Conservation (phyloP, 306 rosid genomes). For the Ammopiptanthus mongolicus region DNA sequence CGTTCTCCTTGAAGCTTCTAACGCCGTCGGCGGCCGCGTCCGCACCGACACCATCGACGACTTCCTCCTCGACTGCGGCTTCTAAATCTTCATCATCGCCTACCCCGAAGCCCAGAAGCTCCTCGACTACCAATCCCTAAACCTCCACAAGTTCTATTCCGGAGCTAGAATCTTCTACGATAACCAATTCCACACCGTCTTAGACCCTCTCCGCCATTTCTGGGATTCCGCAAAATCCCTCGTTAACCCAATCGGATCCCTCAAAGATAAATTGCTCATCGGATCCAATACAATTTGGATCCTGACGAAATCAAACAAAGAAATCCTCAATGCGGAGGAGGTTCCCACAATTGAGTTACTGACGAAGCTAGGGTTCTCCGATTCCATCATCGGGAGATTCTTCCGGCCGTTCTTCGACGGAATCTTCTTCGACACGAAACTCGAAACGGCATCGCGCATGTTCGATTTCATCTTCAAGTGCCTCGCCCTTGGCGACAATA, state of each 20-base stretch:
- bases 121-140: slow-evolving; percentile 53
- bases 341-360: slow-evolving; percentile 51
- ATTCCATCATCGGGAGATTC: slow-evolving; percentile 53
- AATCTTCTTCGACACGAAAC: slow-evolving; percentile 63
- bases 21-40: slow-evolving; percentile 78
- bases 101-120: slow-evolving; percentile 78
- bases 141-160: slow-evolving; percentile 68
- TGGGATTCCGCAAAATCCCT: slow-evolving; percentile 54
- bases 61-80: slow-evolving; percentile 82
- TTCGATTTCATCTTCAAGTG: slow-evolving; percentile 85
- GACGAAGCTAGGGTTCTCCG: slow-evolving; percentile 55
- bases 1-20: slow-evolving; percentile 69
- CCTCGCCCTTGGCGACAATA: slow-evolving; percentile 80
- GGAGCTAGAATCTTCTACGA: slow-evolving; percentile 57
- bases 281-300: slow-evolving; percentile 49
- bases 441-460: slow-evolving; percentile 64
- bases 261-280: slow-evolving; percentile 63
- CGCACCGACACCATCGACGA: slow-evolving; percentile 68
- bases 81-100: slow-evolving; percentile 91
- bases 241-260: slow-evolving; percentile 60
- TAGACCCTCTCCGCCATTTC: slow-evolving; percentile 70
- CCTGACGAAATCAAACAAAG: slow-evolving; percentile 45
- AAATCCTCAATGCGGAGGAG: slow-evolving; percentile 44
- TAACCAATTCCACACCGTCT: slow-evolving; percentile 77
- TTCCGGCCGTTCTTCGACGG: slow-evolving; percentile 88